Conservation (phyloP, 208 protist genomes). For the Angomonas desouzai region DNA sequence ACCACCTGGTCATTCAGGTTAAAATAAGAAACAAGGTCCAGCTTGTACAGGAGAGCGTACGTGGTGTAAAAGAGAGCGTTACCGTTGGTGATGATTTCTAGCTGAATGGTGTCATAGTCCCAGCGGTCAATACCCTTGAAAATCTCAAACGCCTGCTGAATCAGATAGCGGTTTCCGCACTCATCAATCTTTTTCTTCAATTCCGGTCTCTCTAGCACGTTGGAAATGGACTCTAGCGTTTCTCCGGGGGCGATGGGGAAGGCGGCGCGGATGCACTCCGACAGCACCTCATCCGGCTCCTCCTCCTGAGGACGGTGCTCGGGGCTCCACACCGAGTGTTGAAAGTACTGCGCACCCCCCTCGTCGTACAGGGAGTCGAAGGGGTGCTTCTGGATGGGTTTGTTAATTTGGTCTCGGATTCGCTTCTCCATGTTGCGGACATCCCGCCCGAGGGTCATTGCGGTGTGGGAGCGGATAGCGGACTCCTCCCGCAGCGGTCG, state of each 20-base stretch:
- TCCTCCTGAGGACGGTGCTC: constrained; percentile 73
- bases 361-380: constrained; percentile 81
- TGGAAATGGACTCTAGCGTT: constrained; percentile 44
- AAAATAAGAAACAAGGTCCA: constrained; percentile 84
- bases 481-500: constrained; percentile 66
- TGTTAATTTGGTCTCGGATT: constrained; percentile 34
- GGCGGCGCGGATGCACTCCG: constrained; percentile 62
- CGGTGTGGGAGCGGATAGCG: constrained; percentile 35
- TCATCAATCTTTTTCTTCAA: constrained; percentile 43
- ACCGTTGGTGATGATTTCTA: constrained; percentile 83
- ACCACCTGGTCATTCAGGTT: constrained; percentile 75
- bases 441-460: constrained; percentile 54
- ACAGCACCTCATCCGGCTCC: constrained; percentile 48
- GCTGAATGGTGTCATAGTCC: constrained; percentile 86
- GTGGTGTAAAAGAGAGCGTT: constrained; percentile 87
- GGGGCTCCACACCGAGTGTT: constrained; percentile 59
- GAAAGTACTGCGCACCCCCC: constrained; percentile 81
- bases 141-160: constrained; percentile 70
- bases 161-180: constrained; percentile 44
- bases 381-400: constrained; percentile 48
- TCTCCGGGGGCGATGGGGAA: constrained; percentile 49
- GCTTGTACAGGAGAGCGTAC: constrained; percentile 84
- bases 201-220: constrained; percentile 51
- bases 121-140: constrained; percentile 84
- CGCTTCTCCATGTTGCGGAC: constrained; percentile 57